phyloP scores from a whole-genome alignment of 129 eudicot species.

The Pseudognaphalium luteoalbum region DNA sequence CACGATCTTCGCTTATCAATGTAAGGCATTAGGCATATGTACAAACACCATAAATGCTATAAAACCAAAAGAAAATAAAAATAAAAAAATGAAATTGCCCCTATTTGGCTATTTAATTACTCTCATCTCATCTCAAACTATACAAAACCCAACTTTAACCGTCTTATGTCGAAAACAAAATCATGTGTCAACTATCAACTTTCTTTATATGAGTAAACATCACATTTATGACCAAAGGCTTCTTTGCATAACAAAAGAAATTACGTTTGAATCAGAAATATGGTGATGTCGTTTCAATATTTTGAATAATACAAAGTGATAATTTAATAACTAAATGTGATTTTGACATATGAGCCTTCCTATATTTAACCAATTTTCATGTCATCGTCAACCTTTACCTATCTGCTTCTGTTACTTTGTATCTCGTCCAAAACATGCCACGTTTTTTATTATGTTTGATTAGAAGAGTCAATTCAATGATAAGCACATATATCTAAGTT shows the following conservation, averaged over 20 bases:
- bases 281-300: background rate
- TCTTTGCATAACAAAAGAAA: background rate
- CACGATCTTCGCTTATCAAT: too few species aligned
- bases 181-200: background rate
- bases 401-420: background rate
- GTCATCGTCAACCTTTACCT: slow-evolving; percentile 14
- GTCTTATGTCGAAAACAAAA: background rate
- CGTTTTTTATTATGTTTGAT: slow-evolving; percentile 13
- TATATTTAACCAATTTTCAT: background rate
- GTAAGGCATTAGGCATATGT: too few species aligned
- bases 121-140: too few species aligned
- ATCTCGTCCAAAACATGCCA: slow-evolving; percentile 21
- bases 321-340: background rate
- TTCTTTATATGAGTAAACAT: background rate
- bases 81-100: too few species aligned
- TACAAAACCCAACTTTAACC: background rate
- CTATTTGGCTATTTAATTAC: too few species aligned
- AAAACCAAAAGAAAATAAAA: too few species aligned
- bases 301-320: background rate
- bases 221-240: background rate
- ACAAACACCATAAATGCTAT: too few species aligned
- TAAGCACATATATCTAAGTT: background rate
- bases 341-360: slow-evolving; percentile 11
- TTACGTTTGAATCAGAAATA: background rate
- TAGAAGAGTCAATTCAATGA: background rate